phyloP scores from a whole-genome alignment of 768 basidiomycete species.

The Termitomyces sp. region DNA sequence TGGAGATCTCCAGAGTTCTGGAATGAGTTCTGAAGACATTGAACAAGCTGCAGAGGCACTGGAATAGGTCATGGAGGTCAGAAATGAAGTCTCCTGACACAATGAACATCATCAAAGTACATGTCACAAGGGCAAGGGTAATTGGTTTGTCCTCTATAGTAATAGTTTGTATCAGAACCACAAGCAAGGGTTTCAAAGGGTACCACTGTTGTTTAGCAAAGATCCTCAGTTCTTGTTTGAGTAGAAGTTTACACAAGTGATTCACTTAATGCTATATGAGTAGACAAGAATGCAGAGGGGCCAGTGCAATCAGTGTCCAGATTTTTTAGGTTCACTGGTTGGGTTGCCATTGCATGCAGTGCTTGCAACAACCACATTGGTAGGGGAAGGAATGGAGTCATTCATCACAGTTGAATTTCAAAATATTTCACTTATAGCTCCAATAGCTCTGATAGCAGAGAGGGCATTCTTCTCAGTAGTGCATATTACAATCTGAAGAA shows the following conservation, averaged over 20 bases:
- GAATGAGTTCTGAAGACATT: too few species aligned
- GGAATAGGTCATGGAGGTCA: too few species aligned
- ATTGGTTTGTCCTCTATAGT: constrained; percentile 22
- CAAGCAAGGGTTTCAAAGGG: background rate
- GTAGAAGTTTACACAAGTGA: background rate
- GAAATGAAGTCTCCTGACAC: too few species aligned
- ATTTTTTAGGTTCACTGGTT: background rate
- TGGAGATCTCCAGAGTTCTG: too few species aligned
- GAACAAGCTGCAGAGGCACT: too few species aligned
- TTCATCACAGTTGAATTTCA: constrained; percentile 17
- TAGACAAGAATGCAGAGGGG: background rate
- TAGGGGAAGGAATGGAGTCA: background rate
- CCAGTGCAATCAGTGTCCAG: background rate
- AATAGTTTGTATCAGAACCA: constrained; percentile 31
- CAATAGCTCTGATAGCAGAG: constrained; percentile 43
- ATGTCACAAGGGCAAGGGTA: constrained; percentile 34
- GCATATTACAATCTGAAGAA: constrained; percentile 45
- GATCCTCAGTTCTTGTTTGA: background rate
- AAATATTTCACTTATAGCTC: constrained; percentile 40
- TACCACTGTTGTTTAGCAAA: constrained; percentile 7
- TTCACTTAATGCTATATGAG: background rate
- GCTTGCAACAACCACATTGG: constrained; percentile 12
- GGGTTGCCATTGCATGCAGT: background rate
- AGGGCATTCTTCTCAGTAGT: constrained; percentile 47
- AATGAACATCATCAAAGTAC: constrained; percentile 26